Evolutionary conservation across 805 yeast species (phyloP).

Genomic region (Cyberlindnera misumaiensis): DNA sequence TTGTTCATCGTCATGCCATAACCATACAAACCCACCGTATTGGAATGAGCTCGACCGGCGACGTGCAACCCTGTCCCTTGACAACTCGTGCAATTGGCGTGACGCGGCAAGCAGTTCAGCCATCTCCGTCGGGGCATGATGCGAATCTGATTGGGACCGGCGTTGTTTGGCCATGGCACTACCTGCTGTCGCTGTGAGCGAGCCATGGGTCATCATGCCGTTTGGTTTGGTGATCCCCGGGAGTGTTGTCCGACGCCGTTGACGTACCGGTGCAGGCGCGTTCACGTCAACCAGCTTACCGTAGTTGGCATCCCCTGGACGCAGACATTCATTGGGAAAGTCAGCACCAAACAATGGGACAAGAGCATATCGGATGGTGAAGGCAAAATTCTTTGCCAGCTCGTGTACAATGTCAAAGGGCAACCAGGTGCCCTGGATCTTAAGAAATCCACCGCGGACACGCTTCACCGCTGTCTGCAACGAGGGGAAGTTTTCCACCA

Average conservation of each 20-base stretch:
- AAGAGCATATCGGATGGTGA: conserved; percentile 64
- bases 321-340: conserved; percentile 37
- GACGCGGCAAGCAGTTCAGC: conserved; percentile 24
- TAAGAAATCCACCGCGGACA: conserved; percentile 84
- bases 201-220: conserved; percentile 2
- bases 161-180: conserved; percentile 18
- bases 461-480: conserved; percentile 37
- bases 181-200: conserved; percentile 1
- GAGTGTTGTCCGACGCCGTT: conserved; percentile 7
- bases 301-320: conserved; percentile 17
- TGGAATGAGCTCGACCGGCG: conserved; percentile 12
- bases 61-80: not conserved
- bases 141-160: conserved; percentile 21
- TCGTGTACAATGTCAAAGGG: conserved; percentile 62
- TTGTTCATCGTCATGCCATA: conserved; percentile 19
- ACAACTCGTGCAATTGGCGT: conserved; percentile 22
- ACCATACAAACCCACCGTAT: conserved; percentile 25
- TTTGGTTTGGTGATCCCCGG: not conserved
- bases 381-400: conserved; percentile 71
- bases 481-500: conserved; percentile 32
- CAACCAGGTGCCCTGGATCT: conserved; percentile 93
- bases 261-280: conserved; percentile 4
- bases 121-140: conserved; percentile 17
- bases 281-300: conserved; percentile 19
- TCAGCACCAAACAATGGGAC: conserved; percentile 73